Conservation (phyloP, 306 rosid species). For the Malus asiatica region DNA sequence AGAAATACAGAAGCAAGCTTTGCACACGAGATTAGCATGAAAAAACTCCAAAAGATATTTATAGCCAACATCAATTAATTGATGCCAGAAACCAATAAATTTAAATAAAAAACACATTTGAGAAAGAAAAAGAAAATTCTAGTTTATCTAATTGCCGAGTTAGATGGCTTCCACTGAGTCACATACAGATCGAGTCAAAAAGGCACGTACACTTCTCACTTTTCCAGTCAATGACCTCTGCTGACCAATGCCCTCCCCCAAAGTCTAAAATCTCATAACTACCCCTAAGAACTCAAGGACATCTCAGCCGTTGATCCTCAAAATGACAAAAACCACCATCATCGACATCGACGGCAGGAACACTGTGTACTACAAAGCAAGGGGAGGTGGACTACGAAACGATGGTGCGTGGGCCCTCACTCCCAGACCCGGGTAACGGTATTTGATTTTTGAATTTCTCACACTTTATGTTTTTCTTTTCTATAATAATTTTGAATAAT, state of each 20-base stretch:
- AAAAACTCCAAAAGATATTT: not conserved
- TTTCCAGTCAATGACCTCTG: not conserved
- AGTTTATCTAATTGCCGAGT: not conserved
- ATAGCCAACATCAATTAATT: not conserved
- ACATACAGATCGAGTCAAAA: not conserved
- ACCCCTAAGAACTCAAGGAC: not conserved
- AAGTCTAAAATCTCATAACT: not conserved
- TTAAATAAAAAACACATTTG: not conserved
- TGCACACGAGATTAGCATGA: conserved; percentile 9
- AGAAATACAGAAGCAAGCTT: not conserved
- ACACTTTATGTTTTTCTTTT: not conserved
- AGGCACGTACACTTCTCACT: not conserved
- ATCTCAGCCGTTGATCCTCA: not conserved
- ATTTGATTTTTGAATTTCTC: not conserved
- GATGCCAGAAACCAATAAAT: not conserved
- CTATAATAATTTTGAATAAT: not conserved
- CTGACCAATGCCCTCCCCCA: not conserved
- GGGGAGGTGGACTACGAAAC: conserved; percentile 3
- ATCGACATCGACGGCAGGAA: not conserved
- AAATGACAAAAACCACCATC: not conserved
- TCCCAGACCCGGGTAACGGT: not conserved
- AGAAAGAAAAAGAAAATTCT: not conserved
- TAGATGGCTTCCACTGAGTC: not conserved
- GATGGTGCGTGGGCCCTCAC: not conserved
- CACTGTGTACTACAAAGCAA: not conserved